Base-by-base conservation (phyloP, 257 asterid genomes). In the Jasminum sambac region DNA sequence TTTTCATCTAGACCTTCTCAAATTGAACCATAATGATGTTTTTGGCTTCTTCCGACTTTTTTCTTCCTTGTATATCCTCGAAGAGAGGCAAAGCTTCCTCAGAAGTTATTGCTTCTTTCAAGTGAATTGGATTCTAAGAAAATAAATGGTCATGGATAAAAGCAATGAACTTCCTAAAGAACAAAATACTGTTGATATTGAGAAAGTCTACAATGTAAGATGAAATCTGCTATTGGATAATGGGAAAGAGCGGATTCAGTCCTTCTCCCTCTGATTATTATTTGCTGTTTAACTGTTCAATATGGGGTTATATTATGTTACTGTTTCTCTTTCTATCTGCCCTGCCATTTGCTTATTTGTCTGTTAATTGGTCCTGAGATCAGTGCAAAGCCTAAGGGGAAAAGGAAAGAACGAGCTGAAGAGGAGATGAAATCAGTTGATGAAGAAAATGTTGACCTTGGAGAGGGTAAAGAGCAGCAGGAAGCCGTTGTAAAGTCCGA, bases 341-440 rank as follows among this genome's bases (percentile, higher is more conserved):
- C 67, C 66, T 61, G 57, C 70, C 66, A 69, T 75, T 17, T 61
- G 42, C 50, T 34, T 41, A 13, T 62, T 38, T 76, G 36, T 52
- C 80, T 43, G 64, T 70, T 66, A 2, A 43, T 50, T 38, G 25
- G 50, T 16, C 58, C 63, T 21, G 77, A 43, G 60, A 71, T 63
- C 44, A 64, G 21, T 19, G 62, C 46, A 30, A 83, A 77, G 46
- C 48, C 81, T 12, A 85, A 77, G 72, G 86, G 76, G 86, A 93
- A 87, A 83, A 83, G 95, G 77, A 90, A 84, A 77, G 73, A 63
- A 55, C 77, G 69, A 38, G 58, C 78, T 44, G 63, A 52, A 65
- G 74, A 68, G 48, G 84, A 76, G 69, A 76, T 46, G 71, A 82
- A 81, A 72, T 72, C 55, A 65, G 41, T 66, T 61, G 82, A 70